Evolutionary conservation across 2,329 filamentous ascomycete species (phyloP), one percentile per base, ranked within the genome.

Genomic region (Penicillium sp.): DNA sequence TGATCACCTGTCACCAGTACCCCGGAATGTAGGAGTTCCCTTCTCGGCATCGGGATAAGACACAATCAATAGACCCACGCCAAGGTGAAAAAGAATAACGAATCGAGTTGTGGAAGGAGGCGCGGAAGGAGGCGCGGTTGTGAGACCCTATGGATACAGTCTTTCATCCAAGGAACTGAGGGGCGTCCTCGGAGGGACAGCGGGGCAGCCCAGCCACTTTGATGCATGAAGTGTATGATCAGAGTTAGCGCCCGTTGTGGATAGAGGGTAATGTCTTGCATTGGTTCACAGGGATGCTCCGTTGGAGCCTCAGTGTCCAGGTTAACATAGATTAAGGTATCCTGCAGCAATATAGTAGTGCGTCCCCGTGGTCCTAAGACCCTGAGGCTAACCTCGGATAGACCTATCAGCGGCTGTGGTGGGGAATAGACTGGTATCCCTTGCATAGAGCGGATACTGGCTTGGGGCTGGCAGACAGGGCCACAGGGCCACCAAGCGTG

Each of bases 231-330:
- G 40, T 24, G 18, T 40, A 49, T 26, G 50, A 54, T 52, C 54
- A 34, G 46, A 48, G 40, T 44, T 46, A 49, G 45, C 32, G 45
- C 46, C 50, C 49, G 52, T 37, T 50, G 48, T 42, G 47, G 42
- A 41, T 18, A 49, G 41, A 49, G 41, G 43, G 46, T 4, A 38
- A 50, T 58, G 55, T 58, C 54, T 58, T 58, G 55, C 55, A 56
- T 55, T 26, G 22, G 35, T 23, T 3, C 42, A 29, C 35, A 50
- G 47, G 43, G 3, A 8, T 34, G 8, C 7, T 14, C 3, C 10
- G 31, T 16, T 20, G 8, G 8, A 2, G 16, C 14, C 31, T 10
- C 31, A 11, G 4, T 34, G 31, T 34, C 18, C 10, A 4, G 41
- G 20, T 20, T 18, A 34, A 42, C 29, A 36, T 13, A 27, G 24